phyloP scores from a whole-genome alignment of 306 rosid species.

The Gleditsia sinensis region DNA sequence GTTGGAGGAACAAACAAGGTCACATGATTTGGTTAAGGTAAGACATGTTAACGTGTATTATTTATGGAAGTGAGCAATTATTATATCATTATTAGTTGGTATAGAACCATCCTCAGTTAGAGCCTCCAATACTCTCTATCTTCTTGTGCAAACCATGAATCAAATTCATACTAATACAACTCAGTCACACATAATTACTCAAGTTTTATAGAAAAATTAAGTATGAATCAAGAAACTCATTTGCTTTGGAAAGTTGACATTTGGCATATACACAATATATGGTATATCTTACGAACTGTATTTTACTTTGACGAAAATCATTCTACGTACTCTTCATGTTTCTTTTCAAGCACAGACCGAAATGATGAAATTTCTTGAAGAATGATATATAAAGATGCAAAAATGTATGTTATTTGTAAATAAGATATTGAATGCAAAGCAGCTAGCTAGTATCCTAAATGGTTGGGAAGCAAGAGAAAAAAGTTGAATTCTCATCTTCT shows the following conservation, averaged over 20 bases:
- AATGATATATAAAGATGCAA: no score
- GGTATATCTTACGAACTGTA: background rate
- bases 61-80: slow-evolving; percentile 14
- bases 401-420: no score
- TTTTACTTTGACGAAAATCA: background rate
- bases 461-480: no score
- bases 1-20: slow-evolving; percentile 34
- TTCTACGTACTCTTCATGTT: no score
- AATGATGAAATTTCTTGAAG: no score
- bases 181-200: background rate
- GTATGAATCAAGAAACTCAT: background rate
- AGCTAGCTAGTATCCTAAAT: no score
- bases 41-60: slow-evolving; percentile 17
- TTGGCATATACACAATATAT: background rate
- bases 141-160: slow-evolving; percentile 19
- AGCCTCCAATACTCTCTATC: background rate
- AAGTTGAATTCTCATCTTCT: no score
- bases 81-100: slow-evolving; percentile 26
- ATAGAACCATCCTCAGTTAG: background rate
- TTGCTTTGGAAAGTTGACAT: slow-evolving; percentile 25
- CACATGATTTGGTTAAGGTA: slow-evolving; percentile 33
- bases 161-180: slow-evolving; percentile 25
- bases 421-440: no score
- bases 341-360: no score
- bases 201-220: no score